These are phyloP conservation scores for Vinca major DNA, from an alignment of 305 asterid species.

Conservation along the genomic window DNA sequence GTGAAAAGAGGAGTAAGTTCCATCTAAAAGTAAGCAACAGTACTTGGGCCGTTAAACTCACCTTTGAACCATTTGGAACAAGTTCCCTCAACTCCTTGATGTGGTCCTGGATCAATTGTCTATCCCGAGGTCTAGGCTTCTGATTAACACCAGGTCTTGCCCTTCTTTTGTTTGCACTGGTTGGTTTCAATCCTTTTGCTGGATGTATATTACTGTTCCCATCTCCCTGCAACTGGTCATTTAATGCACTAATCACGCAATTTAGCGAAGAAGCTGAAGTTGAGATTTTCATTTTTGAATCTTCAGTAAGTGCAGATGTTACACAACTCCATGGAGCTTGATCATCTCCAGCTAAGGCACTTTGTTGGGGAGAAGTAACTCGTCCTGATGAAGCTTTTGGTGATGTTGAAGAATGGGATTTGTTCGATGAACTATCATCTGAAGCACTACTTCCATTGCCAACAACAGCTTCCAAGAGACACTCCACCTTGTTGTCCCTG, in stretches of 20 bases:
- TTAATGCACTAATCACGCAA: conserved; percentile 27
- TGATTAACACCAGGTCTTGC: conserved; percentile 29
- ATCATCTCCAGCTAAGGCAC: conserved; percentile 26
- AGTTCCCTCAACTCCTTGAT: conserved; percentile 82
- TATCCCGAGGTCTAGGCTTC: conserved; percentile 76
- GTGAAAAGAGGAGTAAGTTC: background rate
- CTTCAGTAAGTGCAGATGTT: conserved; percentile 22
- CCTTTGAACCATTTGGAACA: conserved; percentile 77
- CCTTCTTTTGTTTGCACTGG: conserved; percentile 43
- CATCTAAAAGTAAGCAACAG: background rate
- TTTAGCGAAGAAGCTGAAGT: conserved; percentile 38
- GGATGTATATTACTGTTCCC: conserved; percentile 20
- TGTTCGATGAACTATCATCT: conserved; percentile 32
- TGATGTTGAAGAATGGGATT: conserved; percentile 27
- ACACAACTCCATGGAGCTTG: conserved; percentile 28
- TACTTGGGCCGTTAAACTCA: conserved; percentile 8
- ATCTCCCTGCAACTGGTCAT: conserved; percentile 32
- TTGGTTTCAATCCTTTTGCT: conserved; percentile 29
- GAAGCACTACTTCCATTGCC: conserved; percentile 25
- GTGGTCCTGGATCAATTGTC: conserved; percentile 85
- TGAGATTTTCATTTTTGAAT: conserved; percentile 14
- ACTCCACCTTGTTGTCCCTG: conserved; percentile 29
- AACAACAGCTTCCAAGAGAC: conserved; percentile 38
- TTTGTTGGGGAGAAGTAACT: conserved; percentile 22
- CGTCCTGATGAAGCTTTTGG: conserved; percentile 19